Conservation (phyloP, 768 basidiomycete species). For the Termitomyces sp. region DNA sequence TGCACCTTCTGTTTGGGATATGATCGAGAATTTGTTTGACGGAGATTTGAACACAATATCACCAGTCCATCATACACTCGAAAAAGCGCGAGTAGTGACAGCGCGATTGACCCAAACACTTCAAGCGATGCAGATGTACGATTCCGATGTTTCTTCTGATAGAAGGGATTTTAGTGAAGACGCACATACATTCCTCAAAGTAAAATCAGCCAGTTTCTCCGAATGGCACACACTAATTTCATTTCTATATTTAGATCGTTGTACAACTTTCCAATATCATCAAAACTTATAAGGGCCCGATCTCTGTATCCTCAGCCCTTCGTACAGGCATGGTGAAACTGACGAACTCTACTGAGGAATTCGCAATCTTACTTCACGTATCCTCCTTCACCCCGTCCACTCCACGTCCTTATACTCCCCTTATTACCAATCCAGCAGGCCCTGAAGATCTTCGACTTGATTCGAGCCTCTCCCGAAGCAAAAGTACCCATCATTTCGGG, state of each 20-base stretch:
- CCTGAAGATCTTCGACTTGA: conserved; percentile 49
- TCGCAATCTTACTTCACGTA: conserved; percentile 81
- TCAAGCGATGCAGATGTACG: conserved; percentile 55
- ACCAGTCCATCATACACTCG: conserved; percentile 51
- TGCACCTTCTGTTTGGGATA: conserved; percentile 79
- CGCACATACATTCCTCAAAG: conserved; percentile 81
- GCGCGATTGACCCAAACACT: conserved; percentile 58
- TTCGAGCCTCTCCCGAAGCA: conserved; percentile 55
- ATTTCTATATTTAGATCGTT: conserved; percentile 48
- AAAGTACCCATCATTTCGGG: conserved; percentile 48
- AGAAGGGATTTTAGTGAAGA: conserved; percentile 68
- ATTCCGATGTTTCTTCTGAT: conserved; percentile 50
- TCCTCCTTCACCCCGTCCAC: conserved; percentile 72
- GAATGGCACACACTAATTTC: neutral
- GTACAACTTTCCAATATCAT: conserved; percentile 73
- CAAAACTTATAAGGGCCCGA: conserved; percentile 59
- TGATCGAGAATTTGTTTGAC: conserved; percentile 67
- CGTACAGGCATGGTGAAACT: conserved; percentile 72
- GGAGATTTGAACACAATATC: conserved; percentile 36
- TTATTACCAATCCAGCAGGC: conserved; percentile 26
- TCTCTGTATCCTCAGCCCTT: conserved; percentile 50
- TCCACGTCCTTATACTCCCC: conserved; percentile 57
- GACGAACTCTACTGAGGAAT: conserved; percentile 82
- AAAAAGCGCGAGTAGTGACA: conserved; percentile 63
- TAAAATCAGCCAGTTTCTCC: conserved; percentile 23